phyloP scores from a whole-genome alignment of 1,284 basidiomycete species.

The Puccinia polysora region DNA sequence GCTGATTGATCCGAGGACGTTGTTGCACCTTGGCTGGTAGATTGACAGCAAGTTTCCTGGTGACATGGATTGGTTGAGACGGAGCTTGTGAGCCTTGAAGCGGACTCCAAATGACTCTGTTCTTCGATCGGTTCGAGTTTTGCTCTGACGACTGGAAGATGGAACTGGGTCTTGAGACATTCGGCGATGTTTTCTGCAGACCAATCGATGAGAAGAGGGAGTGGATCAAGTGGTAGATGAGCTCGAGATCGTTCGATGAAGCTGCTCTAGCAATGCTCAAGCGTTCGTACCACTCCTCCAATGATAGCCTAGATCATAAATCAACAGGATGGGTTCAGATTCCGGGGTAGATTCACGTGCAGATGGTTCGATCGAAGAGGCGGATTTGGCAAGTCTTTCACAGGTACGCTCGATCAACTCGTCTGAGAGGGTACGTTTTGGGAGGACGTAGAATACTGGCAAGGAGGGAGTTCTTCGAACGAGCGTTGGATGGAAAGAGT shows the following conservation, averaged over 20 bases:
- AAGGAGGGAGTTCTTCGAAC: slow-evolving; percentile 53
- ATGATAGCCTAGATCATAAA: slow-evolving; percentile 77
- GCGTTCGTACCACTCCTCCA: slow-evolving; percentile 61
- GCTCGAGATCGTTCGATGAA: too few species aligned
- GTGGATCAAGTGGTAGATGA: too few species aligned
- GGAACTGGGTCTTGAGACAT: slow-evolving; percentile 13
- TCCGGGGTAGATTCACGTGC: slow-evolving; percentile 27
- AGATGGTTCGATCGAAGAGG: slow-evolving; percentile 40
- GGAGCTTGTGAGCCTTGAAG: background rate
- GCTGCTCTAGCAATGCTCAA: too few species aligned
- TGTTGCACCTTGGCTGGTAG: slow-evolving; percentile 1
- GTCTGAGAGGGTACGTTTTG: slow-evolving; percentile 47
- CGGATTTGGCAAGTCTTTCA: slow-evolving; percentile 45
- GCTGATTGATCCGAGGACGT: slow-evolving; percentile 15
- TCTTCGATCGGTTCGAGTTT: slow-evolving; percentile 7
- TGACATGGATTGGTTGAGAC: slow-evolving; percentile 14
- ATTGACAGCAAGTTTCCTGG: slow-evolving; percentile 28
- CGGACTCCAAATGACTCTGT: background rate
- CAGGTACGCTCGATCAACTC: slow-evolving; percentile 50
- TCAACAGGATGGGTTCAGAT: slow-evolving; percentile 59
- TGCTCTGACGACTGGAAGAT: slow-evolving; percentile 14
- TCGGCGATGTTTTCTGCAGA: slow-evolving; percentile 3
- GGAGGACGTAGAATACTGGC: slow-evolving; percentile 55
- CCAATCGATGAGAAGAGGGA: too few species aligned
- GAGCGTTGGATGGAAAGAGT: slow-evolving; percentile 7